Evolutionary conservation across 2,329 filamentous ascomycete genomes (phyloP).

Genomic region (Botrytis byssoidea): DNA sequence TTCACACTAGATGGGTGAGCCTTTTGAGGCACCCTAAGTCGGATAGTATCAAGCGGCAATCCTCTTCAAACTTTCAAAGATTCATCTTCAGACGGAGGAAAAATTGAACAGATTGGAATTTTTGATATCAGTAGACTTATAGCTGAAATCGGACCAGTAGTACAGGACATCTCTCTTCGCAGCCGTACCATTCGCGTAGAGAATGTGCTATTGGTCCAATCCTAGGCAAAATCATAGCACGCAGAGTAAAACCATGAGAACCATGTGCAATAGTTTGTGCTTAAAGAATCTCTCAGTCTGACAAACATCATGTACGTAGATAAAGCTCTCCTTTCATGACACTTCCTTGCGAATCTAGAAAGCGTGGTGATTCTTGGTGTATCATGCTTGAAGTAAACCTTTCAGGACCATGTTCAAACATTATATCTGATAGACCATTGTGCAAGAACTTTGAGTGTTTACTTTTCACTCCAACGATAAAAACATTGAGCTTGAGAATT

Average conservation of each 20-base stretch:
- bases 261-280: not conserved
- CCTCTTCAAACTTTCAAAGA: not conserved
- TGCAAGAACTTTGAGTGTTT: not conserved
- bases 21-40: not conserved
- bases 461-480: not conserved
- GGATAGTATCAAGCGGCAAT: not conserved
- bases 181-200: not conserved
- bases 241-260: not conserved
- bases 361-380: not conserved
- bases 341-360: not conserved
- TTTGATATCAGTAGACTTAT: not conserved
- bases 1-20: not conserved
- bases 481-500: not conserved
- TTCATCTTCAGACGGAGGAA: not conserved
- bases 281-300: not conserved
- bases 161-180: not conserved
- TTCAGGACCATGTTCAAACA: not conserved
- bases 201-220: not conserved
- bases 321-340: not conserved
- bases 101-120: too few relatives aligned
- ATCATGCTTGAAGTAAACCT: not conserved
- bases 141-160: not conserved
- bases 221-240: not conserved
- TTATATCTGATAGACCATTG: not conserved
- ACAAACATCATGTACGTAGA: not conserved